Evolutionary conservation across 257 asterid species (phyloP).

Genomic region (Jaltomata sinuosa): DNA sequence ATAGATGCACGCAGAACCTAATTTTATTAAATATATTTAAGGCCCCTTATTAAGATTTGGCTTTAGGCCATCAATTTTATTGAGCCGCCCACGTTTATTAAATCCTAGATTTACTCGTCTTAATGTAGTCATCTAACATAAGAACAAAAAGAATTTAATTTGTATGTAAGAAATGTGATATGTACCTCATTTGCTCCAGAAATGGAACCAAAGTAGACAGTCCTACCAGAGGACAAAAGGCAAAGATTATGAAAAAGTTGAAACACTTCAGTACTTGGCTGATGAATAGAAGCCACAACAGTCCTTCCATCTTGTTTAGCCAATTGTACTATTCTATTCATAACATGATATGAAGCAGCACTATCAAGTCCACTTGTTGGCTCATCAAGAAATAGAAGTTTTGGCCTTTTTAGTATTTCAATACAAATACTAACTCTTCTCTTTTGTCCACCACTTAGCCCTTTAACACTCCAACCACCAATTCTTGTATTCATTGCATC

Average conservation of each 20-base stretch:
- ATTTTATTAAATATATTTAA: too few species aligned
- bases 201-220: slow-evolving; percentile 44
- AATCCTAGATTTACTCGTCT: too few species aligned
- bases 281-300: slow-evolving; percentile 43
- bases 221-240: slow-evolving; percentile 39
- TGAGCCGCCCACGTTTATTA: too few species aligned
- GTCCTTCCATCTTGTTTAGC: slow-evolving; percentile 26
- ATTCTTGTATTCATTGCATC: slow-evolving; percentile 43
- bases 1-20: too few species aligned
- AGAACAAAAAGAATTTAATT: too few species aligned
- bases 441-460: slow-evolving; percentile 59
- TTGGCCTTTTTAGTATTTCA: slow-evolving; percentile 47
- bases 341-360: slow-evolving; percentile 49
- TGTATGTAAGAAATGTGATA: too few species aligned
- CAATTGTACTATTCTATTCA: slow-evolving; percentile 31
- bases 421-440: slow-evolving; percentile 56
- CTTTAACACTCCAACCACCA: slow-evolving; percentile 63
- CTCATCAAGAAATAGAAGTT: slow-evolving; percentile 47
- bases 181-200: slow-evolving; percentile 32
- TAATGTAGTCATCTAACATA: too few species aligned
- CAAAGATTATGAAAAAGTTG: slow-evolving; percentile 52
- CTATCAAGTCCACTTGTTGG: slow-evolving; percentile 58
- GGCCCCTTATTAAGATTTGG: too few species aligned
- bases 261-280: slow-evolving; percentile 48
- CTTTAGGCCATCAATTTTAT: too few species aligned